These are phyloP conservation scores for Coleophoma crateriformis DNA, from an alignment of 2,329 filamentous ascomycete species.

Conservation along the genomic window DNA sequence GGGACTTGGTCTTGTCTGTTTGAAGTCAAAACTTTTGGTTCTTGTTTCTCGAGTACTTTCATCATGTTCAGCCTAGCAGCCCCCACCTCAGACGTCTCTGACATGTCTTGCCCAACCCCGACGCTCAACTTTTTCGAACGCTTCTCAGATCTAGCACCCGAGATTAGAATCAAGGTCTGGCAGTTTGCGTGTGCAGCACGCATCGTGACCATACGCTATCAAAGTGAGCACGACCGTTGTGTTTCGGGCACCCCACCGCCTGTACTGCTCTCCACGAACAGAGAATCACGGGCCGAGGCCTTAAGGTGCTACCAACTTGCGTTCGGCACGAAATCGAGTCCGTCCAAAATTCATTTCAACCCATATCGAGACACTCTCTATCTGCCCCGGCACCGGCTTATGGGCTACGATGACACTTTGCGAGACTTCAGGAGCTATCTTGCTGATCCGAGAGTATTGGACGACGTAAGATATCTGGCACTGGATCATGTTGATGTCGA, in stretches of 20 bases:
- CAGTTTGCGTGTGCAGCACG: constrained; percentile 15
- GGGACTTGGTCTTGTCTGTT: too few species aligned
- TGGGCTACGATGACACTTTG: constrained; percentile 28
- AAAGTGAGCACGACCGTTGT: constrained; percentile 29
- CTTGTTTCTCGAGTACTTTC: too few species aligned
- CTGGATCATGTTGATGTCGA: constrained; percentile 39
- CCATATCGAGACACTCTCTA: constrained; percentile 22
- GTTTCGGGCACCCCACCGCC: constrained; percentile 32
- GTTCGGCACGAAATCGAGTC: constrained; percentile 28
- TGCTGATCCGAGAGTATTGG: constrained; percentile 19
- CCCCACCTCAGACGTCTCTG: neutral
- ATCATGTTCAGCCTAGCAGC: too few species aligned
- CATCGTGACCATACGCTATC: constrained; percentile 28
- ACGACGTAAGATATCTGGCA: constrained; percentile 33
- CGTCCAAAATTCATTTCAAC: constrained; percentile 21
- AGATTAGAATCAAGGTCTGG: constrained; percentile 24
- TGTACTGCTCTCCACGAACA: constrained; percentile 33
- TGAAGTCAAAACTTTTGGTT: too few species aligned
- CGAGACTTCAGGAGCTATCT: constrained; percentile 35
- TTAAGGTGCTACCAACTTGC: constrained; percentile 27
- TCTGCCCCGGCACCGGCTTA: constrained; percentile 26
- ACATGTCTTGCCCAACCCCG: constrained; percentile 4
- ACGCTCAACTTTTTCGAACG: constrained; percentile 13
- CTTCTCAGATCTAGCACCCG: constrained; percentile 20
- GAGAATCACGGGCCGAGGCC: constrained; percentile 37